phyloP scores from a whole-genome alignment of 768 basidiomycete genomes.

The Pleurotus pulmonarius region DNA sequence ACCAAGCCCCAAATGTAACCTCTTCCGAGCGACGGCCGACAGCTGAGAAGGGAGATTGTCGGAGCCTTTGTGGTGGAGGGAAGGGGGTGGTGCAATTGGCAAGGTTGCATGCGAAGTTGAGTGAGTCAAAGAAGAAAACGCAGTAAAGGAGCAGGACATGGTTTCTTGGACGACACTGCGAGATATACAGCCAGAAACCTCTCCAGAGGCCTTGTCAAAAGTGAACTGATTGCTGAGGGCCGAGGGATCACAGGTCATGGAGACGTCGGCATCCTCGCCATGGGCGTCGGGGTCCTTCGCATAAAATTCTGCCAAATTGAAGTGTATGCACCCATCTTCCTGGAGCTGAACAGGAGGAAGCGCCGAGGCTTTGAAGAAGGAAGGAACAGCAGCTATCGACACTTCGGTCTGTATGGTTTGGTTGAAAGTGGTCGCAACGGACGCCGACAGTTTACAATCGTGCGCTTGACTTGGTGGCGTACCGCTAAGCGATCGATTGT shows the following conservation, averaged over 20 bases:
- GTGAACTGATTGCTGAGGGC: conserved; percentile 45
- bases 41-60: conserved; percentile 28
- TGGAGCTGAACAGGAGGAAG: conserved; percentile 55
- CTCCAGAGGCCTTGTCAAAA: conserved; percentile 42
- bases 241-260: conserved; percentile 51
- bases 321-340: conserved; percentile 46
- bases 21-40: conserved; percentile 40
- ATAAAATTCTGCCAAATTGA: conserved; percentile 54
- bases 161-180: conserved; percentile 22
- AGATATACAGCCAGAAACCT: conserved; percentile 58
- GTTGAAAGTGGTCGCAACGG: conserved; percentile 60
- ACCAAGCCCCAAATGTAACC: conserved; percentile 53
- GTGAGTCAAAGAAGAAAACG: conserved; percentile 61
- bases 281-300: conserved; percentile 42
- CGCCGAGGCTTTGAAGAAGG: conserved; percentile 61
- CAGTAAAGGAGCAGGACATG: conserved; percentile 58
- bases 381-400: conserved; percentile 61
- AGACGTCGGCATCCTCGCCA: conserved; percentile 45
- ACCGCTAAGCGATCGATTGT: conserved; percentile 59
- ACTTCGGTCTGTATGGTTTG: conserved; percentile 65
- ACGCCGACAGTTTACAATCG: conserved; percentile 22
- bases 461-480: conserved; percentile 46
- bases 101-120: conserved; percentile 68
- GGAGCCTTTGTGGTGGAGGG: conserved; percentile 34
- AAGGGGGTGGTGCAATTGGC: conserved; percentile 40